phyloP scores from a whole-genome alignment of 352 stramenopile genomes.

The Phytophthora boehmeriae region DNA sequence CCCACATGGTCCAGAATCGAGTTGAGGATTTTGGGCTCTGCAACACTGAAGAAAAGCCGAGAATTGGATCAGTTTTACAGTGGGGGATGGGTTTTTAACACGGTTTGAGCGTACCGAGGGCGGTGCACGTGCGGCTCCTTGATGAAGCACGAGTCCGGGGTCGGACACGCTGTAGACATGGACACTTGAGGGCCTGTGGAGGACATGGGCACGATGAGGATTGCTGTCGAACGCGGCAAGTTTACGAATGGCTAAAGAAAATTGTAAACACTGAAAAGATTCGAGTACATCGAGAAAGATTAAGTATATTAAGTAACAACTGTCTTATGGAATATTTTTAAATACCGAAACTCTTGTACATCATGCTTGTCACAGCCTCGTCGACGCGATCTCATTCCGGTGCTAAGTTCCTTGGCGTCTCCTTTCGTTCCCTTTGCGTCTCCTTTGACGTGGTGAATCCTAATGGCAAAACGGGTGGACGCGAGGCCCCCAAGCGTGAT shows the following conservation, averaged over 20 bases:
- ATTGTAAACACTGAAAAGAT: not conserved
- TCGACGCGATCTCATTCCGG: conserved; percentile 1
- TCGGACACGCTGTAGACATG: conserved; percentile 45
- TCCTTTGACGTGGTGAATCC: conserved; percentile 1
- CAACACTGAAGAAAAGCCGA: conserved; percentile 21
- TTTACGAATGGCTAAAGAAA: conserved; percentile 22
- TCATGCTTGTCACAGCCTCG: conserved; percentile 1
- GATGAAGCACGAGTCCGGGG: conserved; percentile 69
- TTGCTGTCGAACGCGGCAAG: conserved; percentile 11
- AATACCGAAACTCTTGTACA: conserved; percentile 2
- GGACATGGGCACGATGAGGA: conserved; percentile 4
- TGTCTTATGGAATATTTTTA: no score
- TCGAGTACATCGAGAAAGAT: not conserved
- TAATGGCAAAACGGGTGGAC: conserved; percentile 24
- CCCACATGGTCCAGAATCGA: conserved; percentile 94
- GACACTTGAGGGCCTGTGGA: conserved; percentile 29
- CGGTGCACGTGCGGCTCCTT: conserved; percentile 72
- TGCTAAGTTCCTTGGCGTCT: conserved; percentile 13
- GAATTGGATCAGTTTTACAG: not conserved
- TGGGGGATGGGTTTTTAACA: not conserved
- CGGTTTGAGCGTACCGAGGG: conserved; percentile 31
- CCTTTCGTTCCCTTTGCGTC: not conserved
- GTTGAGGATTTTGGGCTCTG: conserved; percentile 90
- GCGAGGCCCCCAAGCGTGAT: conserved; percentile 1
- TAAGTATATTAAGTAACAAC: conserved; percentile 1